These are phyloP conservation scores for Diaporthe ampelina DNA, from an alignment of 2,329 filamentous ascomycete genomes.

Conservation along the genomic window DNA sequence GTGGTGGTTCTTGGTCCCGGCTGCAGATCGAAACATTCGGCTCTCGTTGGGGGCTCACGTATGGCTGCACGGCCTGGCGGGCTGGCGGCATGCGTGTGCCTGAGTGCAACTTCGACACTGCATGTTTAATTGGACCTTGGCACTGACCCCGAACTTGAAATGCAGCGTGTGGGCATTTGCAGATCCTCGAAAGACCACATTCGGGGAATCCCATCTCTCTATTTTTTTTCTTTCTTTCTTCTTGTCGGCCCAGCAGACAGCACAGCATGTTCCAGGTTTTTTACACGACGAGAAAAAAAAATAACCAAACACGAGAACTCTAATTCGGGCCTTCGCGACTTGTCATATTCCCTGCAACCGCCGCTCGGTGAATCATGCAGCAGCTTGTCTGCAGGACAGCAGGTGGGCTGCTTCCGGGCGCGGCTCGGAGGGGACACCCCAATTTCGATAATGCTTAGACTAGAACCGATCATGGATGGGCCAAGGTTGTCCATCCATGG, in stretches of 20 bases:
- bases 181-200: conserved; percentile 29
- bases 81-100: conserved; percentile 1
- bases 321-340: conserved; percentile 14
- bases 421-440: conserved; percentile 18
- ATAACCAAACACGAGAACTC: conserved; percentile 21
- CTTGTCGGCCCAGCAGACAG: not conserved
- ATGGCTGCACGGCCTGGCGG: conserved; percentile 19
- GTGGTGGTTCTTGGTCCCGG: conserved; percentile 4
- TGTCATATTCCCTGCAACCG: conserved; percentile 32
- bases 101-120: conserved; percentile 23
- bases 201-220: not conserved
- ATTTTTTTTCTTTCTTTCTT: not conserved
- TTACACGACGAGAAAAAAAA: not conserved
- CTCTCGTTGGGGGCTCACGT: not conserved
- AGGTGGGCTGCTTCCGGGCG: conserved; percentile 12
- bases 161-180: conserved; percentile 13
- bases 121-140: conserved; percentile 35
- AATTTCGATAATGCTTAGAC: conserved; percentile 18
- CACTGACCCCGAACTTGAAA: conserved; percentile 1
- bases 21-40: conserved; percentile 22
- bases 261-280: not conserved
- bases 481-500: conserved; percentile 18
- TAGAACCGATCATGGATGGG: conserved; percentile 27
- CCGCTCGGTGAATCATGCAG: conserved; percentile 25
- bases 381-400: not conserved